These are phyloP conservation scores for Tulasnella sp. DNA, from an alignment of 768 basidiomycete species.

Conservation along the genomic window DNA sequence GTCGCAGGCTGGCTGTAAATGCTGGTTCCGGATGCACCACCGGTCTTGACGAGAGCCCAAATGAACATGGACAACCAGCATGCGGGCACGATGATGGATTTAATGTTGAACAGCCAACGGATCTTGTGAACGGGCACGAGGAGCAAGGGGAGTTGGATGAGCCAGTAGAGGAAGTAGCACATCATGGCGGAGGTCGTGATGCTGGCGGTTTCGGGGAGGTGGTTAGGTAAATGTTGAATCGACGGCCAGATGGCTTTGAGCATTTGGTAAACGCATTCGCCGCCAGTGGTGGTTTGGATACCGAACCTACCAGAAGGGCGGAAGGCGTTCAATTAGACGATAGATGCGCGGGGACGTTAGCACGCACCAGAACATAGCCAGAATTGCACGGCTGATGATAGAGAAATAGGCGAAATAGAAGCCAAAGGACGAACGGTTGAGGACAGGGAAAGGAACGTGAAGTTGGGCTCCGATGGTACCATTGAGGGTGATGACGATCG, in stretches of 20 bases:
- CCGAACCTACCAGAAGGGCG: conserved; percentile 50
- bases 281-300: conserved; percentile 25
- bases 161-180: conserved; percentile 74
- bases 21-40: conserved; percentile 45
- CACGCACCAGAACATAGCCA: conserved; percentile 69
- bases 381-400: conserved; percentile 67
- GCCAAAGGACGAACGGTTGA: conserved; percentile 83
- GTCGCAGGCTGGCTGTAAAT: conserved; percentile 52
- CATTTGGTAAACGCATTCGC: conserved; percentile 60
- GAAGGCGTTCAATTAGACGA: conserved; percentile 36
- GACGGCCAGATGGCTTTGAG: conserved; percentile 81
- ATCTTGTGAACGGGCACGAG: conserved; percentile 73
- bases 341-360: not conserved
- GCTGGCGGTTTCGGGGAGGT: conserved; percentile 50
- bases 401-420: conserved; percentile 89
- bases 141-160: conserved; percentile 71
- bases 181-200: conserved; percentile 63
- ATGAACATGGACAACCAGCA: conserved; percentile 70
- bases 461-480: conserved; percentile 63
- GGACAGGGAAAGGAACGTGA: conserved; percentile 69
- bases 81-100: conserved; percentile 58
- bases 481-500: conserved; percentile 68
- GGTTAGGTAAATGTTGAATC: conserved; percentile 59
- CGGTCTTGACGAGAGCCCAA: conserved; percentile 69
- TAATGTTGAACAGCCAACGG: conserved; percentile 68